Base-by-base conservation (phyloP, 2,329 filamentous ascomycete genomes). In the Fusarium phyllophilum region DNA sequence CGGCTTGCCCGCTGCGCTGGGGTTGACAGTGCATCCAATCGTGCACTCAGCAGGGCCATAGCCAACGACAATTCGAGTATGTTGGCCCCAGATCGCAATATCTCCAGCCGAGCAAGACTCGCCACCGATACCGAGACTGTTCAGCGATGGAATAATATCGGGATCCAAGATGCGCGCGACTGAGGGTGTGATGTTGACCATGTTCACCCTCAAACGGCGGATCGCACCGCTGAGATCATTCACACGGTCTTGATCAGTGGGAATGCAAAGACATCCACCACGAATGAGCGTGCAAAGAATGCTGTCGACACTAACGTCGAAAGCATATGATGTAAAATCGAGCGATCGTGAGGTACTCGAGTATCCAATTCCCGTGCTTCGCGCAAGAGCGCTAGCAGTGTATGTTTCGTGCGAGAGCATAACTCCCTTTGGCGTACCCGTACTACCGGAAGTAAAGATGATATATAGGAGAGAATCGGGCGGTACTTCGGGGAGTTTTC, bases 371-470 rank as follows among this genome's bases (percentile, higher is more conserved):
- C 81, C 81, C 7, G 81, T 68, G 44, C 71, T 68, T 38, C 73
- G 59, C 8, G 66, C 77, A 22, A 72, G 59, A 13, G 73, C 70
- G 38, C 85, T 85, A 52, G 84, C 86, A 36, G 84, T 84, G 66
- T 85, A 86, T 61, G 85, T 86, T 39, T 78, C 81, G 66, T 88
- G 86, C 5, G 84, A 83, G 64, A 87, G 82, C 51, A 91, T 84
- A 8, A 91, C 89, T 29, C 90, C 90, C 81, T 92, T 92, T 4
- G 90, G 90, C 66, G 86, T 87, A 12, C 90, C 90, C 0, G 90
- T 92, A 67, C 89, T 91, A 20, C 90, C 90, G 2, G 89, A 91
- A 17, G 90, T 92, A 78, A 91, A 92, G 76, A 91, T 90, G 75
- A 91, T 88, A 68, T 87, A 88, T 39, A 87, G 83, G 14, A 85